These are phyloP conservation scores for Calvatia gigantea DNA, from an alignment of 768 basidiomycete species.

Conservation along the genomic window DNA sequence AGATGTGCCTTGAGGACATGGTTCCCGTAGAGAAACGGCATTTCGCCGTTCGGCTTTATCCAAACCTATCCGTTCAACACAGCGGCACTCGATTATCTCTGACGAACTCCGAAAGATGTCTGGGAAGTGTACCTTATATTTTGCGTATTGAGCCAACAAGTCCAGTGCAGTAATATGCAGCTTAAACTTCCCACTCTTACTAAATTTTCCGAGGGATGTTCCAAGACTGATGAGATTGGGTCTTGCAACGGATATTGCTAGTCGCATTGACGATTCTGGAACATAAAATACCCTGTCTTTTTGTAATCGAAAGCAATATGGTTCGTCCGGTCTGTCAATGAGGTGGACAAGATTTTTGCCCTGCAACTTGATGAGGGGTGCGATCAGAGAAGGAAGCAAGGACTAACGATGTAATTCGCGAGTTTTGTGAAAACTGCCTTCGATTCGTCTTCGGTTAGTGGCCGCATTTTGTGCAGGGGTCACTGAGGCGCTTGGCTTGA, in stretches of 20 bases:
- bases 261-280: slow-evolving; percentile 90
- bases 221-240: slow-evolving; percentile 91
- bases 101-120: no score
- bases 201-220: slow-evolving; percentile 97
- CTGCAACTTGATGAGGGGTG: slow-evolving; percentile 34
- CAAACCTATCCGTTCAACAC: slow-evolving; percentile 61
- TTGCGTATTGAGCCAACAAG: slow-evolving; percentile 92
- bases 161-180: slow-evolving; percentile 93
- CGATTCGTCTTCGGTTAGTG: slow-evolving; percentile 95
- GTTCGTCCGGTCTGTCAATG: slow-evolving; percentile 91
- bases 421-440: slow-evolving; percentile 95
- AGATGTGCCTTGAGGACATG: slow-evolving; percentile 98
- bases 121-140: slow-evolving; percentile 77
- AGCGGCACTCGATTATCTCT: no score
- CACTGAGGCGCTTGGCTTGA: neutral
- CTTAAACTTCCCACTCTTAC: slow-evolving; percentile 96
- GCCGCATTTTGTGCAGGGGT: slow-evolving; percentile 62
- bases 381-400: neutral
- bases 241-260: slow-evolving; percentile 88
- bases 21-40: slow-evolving; percentile 99
- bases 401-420: slow-evolving; percentile 90
- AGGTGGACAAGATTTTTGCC: slow-evolving; percentile 96
- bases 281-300: slow-evolving; percentile 96
- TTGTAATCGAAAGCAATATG: slow-evolving; percentile 93
- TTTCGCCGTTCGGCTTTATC: slow-evolving; percentile 99